These are phyloP conservation scores for Breviolum minutum DNA, from an alignment of 73 alveolate species.

Conservation along the genomic window DNA sequence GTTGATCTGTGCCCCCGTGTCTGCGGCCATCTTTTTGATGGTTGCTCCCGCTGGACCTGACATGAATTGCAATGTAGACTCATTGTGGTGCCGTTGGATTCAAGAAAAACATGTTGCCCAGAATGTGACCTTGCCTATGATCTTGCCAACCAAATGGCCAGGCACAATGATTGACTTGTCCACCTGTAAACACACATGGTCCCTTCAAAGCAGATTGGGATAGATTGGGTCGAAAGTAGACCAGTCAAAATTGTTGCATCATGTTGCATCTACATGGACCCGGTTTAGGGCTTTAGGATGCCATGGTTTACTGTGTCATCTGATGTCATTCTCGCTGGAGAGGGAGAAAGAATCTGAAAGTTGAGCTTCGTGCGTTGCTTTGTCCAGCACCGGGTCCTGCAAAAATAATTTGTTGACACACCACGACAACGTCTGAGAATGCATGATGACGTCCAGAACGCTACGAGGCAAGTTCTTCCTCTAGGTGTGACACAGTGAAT, in stretches of 20 bases:
- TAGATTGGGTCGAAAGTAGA: too few species aligned
- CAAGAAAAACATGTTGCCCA: not conserved
- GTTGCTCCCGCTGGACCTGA: slow-evolving; percentile 93
- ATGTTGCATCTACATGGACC: too few species aligned
- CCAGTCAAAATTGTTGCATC: not conserved
- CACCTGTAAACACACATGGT: not conserved
- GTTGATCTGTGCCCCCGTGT: slow-evolving; percentile 93
- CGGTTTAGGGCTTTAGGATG: too few species aligned
- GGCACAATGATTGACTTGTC: slow-evolving; percentile 89
- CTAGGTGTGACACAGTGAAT: too few species aligned
- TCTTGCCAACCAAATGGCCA: slow-evolving; percentile 95
- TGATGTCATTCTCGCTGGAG: not conserved
- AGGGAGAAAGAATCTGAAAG: not conserved
- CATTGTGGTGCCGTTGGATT: not conserved
- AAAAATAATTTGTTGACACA: not conserved
- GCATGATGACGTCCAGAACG: not conserved
- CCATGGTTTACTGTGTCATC: not conserved
- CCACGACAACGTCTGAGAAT: not conserved
- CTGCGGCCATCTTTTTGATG: slow-evolving; percentile 95
- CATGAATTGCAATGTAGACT: not conserved
- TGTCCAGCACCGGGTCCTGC: slow-evolving; percentile 50
- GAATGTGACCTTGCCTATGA: slow-evolving; percentile 28
- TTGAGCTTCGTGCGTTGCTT: slow-evolving; percentile 47
- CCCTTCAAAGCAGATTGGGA: not conserved
- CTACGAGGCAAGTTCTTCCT: too few species aligned